Conservation (phyloP, 2,329 filamentous ascomycete species). For the Ploettnerulaceae sp. region DNA sequence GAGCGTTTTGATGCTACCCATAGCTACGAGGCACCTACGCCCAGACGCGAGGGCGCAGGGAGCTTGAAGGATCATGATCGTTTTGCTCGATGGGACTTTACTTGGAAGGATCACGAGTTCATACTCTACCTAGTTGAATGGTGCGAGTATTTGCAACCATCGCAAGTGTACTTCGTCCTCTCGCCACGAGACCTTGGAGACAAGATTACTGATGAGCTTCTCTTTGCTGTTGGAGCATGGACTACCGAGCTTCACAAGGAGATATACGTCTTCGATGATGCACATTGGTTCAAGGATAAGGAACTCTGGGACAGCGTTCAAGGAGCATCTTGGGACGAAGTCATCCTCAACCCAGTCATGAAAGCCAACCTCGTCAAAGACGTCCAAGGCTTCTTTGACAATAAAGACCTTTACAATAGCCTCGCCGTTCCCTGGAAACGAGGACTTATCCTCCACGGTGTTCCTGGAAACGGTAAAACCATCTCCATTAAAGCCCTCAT, state of each 20-base stretch:
- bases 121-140: slow-evolving; percentile 23
- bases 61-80: slow-evolving; percentile 14
- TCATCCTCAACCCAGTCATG: slow-evolving; percentile 61
- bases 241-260: slow-evolving; percentile 54
- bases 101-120: slow-evolving; percentile 14
- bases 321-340: slow-evolving; percentile 55
- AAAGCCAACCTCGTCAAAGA: slow-evolving; percentile 59
- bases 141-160: not conserved
- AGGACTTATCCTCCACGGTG: slow-evolving; percentile 62
- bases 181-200: slow-evolving; percentile 4
- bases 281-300: slow-evolving; percentile 55
- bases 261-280: slow-evolving; percentile 61
- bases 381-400: slow-evolving; percentile 59
- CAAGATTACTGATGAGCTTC: slow-evolving; percentile 42
- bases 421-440: slow-evolving; percentile 66
- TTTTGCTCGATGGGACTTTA: slow-evolving; percentile 21
- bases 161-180: slow-evolving; percentile 13
- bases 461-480: slow-evolving; percentile 65
- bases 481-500: slow-evolving; percentile 68
- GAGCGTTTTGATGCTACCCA: slow-evolving; percentile 11
- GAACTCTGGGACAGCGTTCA: slow-evolving; percentile 53
- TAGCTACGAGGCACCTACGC: slow-evolving; percentile 6
- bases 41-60: slow-evolving; percentile 5
- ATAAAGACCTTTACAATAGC: slow-evolving; percentile 50
- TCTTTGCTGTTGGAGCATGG: slow-evolving; percentile 53